phyloP scores from a whole-genome alignment of 1,284 basidiomycete genomes.

The Wallemia ichthyophaga region DNA sequence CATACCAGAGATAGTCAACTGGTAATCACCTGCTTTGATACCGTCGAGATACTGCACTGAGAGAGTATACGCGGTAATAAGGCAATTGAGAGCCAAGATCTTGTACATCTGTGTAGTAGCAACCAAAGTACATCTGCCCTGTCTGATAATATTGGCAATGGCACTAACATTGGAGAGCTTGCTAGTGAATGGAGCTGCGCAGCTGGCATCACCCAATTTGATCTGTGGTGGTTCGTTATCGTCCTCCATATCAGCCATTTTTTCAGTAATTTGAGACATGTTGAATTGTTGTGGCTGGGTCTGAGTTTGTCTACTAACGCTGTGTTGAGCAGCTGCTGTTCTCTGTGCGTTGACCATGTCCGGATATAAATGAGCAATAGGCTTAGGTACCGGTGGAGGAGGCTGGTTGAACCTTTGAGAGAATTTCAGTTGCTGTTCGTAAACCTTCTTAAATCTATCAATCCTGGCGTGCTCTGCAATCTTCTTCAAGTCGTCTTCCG shows the following conservation, averaged over 20 bases:
- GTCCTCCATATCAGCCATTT: conserved; percentile 66
- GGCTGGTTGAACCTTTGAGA: conserved; percentile 64
- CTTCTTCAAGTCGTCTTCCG: conserved; percentile 60
- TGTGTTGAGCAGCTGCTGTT: conserved; percentile 32
- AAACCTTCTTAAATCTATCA: conserved; percentile 76
- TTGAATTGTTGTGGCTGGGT: conserved; percentile 45
- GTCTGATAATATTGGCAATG: conserved; percentile 82
- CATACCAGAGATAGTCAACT: conserved; percentile 73
- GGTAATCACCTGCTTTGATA: conserved; percentile 92
- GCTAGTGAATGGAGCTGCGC: conserved; percentile 84
- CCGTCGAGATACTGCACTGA: conserved; percentile 88
- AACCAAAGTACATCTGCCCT: conserved; percentile 82
- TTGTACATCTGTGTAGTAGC: conserved; percentile 98
- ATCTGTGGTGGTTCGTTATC: conserved; percentile 82
- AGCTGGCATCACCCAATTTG: conserved; percentile 84
- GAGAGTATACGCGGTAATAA: conserved; percentile 82
- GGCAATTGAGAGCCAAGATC: conserved; percentile 75
- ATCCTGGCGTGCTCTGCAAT: conserved; percentile 69
- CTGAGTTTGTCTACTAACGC: conserved; percentile 38
- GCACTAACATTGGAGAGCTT: conserved; percentile 78
- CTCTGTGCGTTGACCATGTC: conserved; percentile 70
- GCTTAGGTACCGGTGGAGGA: conserved; percentile 54
- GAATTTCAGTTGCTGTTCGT: conserved; percentile 70
- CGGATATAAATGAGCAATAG: conserved; percentile 53
- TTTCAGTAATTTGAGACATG: conserved; percentile 52